phyloP scores from a whole-genome alignment of 2,329 filamentous ascomycete genomes.

The Botrytis porri region DNA sequence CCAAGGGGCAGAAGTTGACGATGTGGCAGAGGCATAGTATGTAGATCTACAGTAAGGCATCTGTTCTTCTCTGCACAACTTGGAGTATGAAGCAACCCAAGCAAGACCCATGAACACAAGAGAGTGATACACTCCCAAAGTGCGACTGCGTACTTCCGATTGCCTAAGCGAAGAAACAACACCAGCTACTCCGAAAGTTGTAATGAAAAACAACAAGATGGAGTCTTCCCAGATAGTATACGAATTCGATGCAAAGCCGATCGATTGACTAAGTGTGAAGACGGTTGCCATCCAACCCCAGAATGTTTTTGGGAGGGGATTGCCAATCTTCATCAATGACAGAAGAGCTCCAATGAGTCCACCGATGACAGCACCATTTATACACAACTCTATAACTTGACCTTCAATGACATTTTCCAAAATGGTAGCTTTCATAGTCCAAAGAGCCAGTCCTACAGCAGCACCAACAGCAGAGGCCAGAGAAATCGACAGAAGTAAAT shows the following conservation, averaged over 20 bases:
- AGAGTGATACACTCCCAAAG: conserved; percentile 80
- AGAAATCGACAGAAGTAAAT: conserved; percentile 29
- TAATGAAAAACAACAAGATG: conserved; percentile 86
- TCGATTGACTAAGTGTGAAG: conserved; percentile 82
- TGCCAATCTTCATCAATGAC: conserved; percentile 41
- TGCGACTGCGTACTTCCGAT: conserved; percentile 62
- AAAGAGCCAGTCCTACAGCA: conserved; percentile 28
- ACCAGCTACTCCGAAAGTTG: conserved; percentile 78
- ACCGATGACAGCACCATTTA: conserved; percentile 30
- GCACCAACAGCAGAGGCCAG: conserved; percentile 32
- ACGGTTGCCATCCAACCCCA: conserved; percentile 87
- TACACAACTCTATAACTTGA: conserved; percentile 28
- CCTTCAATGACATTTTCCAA: conserved; percentile 18
- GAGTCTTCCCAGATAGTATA: conserved; percentile 99
- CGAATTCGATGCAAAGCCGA: conserved; percentile 94
- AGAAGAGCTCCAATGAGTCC: conserved; percentile 41
- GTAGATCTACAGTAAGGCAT: conserved; percentile 96
- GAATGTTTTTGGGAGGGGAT: conserved; percentile 66
- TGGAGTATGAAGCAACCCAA: conserved; percentile 79
- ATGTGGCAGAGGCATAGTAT: conserved; percentile 88
- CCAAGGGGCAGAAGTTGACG: conserved; percentile 90
- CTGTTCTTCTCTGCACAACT: conserved; percentile 94
- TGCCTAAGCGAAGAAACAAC: conserved; percentile 74
- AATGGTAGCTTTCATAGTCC: conserved; percentile 21
- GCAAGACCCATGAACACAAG: conserved; percentile 76